Percentiles rank a stretch among this genome's conserved stretches.
These are phyloP conservation scores for Cairneyella variabilis DNA, from an alignment of 495 filamentous ascomycete genomes.

Conservation along the genomic window DNA sequence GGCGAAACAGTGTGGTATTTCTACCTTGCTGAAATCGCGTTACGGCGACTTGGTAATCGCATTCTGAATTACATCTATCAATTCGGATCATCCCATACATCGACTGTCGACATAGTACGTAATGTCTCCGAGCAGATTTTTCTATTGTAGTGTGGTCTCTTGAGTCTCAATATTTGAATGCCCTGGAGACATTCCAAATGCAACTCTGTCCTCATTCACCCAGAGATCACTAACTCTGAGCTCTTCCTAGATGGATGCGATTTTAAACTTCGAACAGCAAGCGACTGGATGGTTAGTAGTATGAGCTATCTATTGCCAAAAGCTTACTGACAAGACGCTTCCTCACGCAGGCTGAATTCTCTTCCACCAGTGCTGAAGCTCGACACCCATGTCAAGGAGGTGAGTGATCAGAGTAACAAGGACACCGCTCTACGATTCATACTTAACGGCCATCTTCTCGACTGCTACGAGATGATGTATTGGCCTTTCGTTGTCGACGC, in stretches of 20 bases:
- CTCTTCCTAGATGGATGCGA: no score
- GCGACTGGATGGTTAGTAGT: background rate
- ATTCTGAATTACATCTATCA: slow-evolving; percentile 19
- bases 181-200: no score
- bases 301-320: background rate
- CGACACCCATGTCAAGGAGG: no score
- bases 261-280: slow-evolving; percentile 9
- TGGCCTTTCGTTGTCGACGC: slow-evolving; percentile 10
- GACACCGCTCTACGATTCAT: slow-evolving; percentile 10
- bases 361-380: no score
- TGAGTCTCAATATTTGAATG: no score
- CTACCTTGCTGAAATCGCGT: slow-evolving; percentile 40
- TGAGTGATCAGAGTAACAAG: background rate
- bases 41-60: slow-evolving; percentile 30
- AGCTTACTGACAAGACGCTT: background rate
- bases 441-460: slow-evolving; percentile 12
- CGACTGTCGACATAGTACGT: background rate
- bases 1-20: slow-evolving; percentile 35
- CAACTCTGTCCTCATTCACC: no score
- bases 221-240: no score
- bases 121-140: no score
- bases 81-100: background rate
- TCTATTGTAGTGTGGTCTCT: no score
- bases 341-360: no score
- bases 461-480: slow-evolving; percentile 18